phyloP scores from a whole-genome alignment of 768 basidiomycete species.

The Phylloporus sp. region DNA sequence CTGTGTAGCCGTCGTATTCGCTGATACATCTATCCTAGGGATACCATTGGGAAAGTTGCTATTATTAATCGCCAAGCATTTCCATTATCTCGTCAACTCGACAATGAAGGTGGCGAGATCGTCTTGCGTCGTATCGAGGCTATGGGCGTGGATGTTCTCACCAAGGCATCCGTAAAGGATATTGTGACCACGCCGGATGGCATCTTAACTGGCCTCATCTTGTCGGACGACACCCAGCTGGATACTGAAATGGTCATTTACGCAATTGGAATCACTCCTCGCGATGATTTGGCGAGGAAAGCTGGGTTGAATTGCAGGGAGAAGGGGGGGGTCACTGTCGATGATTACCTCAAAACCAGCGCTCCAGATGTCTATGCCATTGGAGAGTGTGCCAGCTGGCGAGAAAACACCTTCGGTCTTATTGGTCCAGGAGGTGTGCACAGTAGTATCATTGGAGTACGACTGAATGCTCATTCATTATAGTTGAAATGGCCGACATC shows the following conservation, averaged over 20 bases:
- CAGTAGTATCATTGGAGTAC: no score
- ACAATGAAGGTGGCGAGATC: conserved; percentile 54
- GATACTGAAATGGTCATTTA: conserved; percentile 55
- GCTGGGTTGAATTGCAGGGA: conserved; percentile 47
- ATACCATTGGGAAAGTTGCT: conserved; percentile 41
- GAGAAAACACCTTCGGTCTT: conserved; percentile 62
- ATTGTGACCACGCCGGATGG: conserved; percentile 35
- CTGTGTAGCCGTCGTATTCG: neutral
- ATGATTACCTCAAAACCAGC: conserved; percentile 53
- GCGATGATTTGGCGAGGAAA: conserved; percentile 57
- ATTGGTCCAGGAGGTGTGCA: conserved; percentile 59
- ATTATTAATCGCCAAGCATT: conserved; percentile 50
- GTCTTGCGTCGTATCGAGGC: conserved; percentile 54
- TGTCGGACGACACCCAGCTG: conserved; percentile 44
- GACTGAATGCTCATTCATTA: neutral
- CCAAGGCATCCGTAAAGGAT: conserved; percentile 35
- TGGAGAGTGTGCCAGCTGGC: conserved; percentile 73
- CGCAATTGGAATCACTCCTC: conserved; percentile 65
- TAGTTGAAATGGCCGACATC: conserved; percentile 70
- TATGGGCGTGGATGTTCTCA: conserved; percentile 54
- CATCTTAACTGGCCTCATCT: conserved; percentile 43
- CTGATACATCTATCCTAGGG: conserved; percentile 3
- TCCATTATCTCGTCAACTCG: conserved; percentile 56
- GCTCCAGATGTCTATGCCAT: conserved; percentile 62
- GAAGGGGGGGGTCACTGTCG: conserved; percentile 55